Evolutionary conservation across 1,284 basidiomycete species (phyloP), one percentile per base, ranked within the genome.

Genomic region (Cutaneotrichosporon daszewskae): DNA sequence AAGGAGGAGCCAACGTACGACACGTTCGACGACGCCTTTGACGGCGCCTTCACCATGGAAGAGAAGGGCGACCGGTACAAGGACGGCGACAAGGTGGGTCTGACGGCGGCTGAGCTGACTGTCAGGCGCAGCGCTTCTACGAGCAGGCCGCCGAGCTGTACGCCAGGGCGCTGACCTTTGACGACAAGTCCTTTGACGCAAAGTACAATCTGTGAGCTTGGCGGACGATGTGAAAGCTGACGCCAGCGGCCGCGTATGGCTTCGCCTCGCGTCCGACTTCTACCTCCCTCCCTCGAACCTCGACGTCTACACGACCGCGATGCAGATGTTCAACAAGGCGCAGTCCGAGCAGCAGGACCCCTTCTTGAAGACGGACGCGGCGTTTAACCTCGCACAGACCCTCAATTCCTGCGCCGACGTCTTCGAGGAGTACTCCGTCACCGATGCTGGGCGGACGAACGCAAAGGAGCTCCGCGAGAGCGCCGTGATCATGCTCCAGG

Each of bases 31-130:
- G 68, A 69, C 31, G 64, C 65, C n/a, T 44, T 71, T 39, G 69
- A 71, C 38, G 67, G 64, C 19, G 71, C 63, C n/a, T 62, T 72
- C 32, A 60, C 65, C 28, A 58, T 59, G 46, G 71, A 73, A 47
- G 71, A 73, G 55, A 69, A 71, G 56, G 71, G 69, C 8, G 71
- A 73, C 49, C 53, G 70, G 27, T 73, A 69, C 46, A 40, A 59
- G 9, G 60, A 64, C 50, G 69, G 70, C n/a, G 69, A 71, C 41
- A 69, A 69, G 57, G n/a, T n/a, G n/a, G n/a, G n/a, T n/a, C n/a
- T n/a, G 66, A n/a, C n/a, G n/a, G n/a, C n/a, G n/a, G n/a, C n/a
- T 64, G 38, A 32, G 63, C 40, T 32, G 1, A n/a, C n/a, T n/a
- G n/a, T n/a, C n/a, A n/a, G n/a, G 62, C 69, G 7, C 57, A 62